Base-by-base conservation (phyloP, 192 early-diverging fungal genomes). In the Coemansia reversa region DNA sequence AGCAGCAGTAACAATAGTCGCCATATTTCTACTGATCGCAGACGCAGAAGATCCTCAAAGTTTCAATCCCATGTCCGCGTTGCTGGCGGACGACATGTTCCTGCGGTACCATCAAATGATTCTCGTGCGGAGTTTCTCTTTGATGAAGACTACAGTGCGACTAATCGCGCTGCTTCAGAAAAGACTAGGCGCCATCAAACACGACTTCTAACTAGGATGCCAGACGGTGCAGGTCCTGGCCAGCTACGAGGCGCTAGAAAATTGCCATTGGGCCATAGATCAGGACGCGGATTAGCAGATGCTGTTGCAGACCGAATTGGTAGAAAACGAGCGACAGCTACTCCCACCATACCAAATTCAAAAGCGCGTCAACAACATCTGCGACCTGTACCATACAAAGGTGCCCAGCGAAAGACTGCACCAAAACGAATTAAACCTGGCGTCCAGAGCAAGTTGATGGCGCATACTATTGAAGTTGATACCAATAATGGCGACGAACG, bases 61-160 rank as follows among this genome's bases (percentile, higher is more conserved):
- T 30, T n/a, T 16, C 39, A 45, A 45, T 45, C 39, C 3, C 7
- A 45, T 4, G 23, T 54, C 39, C 24, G 51, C 27, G 62, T 22
- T 20, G 0, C 52, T 55, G 51, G 51, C 18, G 25, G 48, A 16
- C 27, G 33, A 32, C 47, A 35, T 6, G 65, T 47, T 48, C 20
- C 65, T n/a, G 54, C 7, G 2, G 7, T 22, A 25, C 5, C 24
- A 11, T 11, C 52, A 25, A n/a, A 30, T 33, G 7, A 48, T 4
- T 4, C 50, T 5, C 22, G 23, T 20, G 58, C 65, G 2, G 70
- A 75, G 58, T 81, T 75, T 49, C 29, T 81, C 3, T 81, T 81
- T 63, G 78, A 81, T 39, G 73, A 81, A 1, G 69, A 75, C 22
- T 39, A 47, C 18, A 5, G 14, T 16, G 9, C 50, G 11, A 28